Conservation (phyloP, 441 rosid species). For the Pelargonium cotyledonis region DNA sequence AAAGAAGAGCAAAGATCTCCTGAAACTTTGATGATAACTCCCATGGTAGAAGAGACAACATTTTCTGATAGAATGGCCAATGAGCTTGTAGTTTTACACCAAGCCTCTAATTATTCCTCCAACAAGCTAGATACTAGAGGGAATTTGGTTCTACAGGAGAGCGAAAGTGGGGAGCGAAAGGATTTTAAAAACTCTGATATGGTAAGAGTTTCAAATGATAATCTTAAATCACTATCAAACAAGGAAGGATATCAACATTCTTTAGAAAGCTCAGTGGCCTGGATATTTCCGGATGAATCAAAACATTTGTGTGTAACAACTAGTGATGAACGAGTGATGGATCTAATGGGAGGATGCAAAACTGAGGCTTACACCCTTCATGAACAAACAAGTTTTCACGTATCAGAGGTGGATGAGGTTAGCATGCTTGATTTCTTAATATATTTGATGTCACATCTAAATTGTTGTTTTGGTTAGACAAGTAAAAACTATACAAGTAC, state of each 20-base stretch:
- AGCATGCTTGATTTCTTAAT: constrained; percentile 12
- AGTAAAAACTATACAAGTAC: neutral
- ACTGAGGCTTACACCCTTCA: constrained; percentile 17
- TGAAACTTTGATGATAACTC: constrained; percentile 23
- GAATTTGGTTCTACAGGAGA: constrained; percentile 20
- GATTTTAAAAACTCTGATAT: constrained; percentile 16
- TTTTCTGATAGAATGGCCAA: constrained; percentile 31
- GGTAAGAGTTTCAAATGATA: constrained; percentile 17
- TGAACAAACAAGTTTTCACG: constrained; percentile 20
- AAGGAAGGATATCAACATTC: constrained; percentile 27
- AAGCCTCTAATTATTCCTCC: constrained; percentile 22
- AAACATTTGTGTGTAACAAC: constrained; percentile 41
- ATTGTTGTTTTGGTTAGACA: neutral
- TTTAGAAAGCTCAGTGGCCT: constrained; percentile 39
- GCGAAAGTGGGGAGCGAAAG: constrained; percentile 20
- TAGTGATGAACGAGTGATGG: constrained; percentile 32
- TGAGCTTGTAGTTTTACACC: constrained; percentile 20
- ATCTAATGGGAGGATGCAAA: constrained; percentile 27
- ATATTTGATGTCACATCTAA: neutral
- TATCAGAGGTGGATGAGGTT: constrained; percentile 41
- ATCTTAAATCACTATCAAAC: constrained; percentile 10
- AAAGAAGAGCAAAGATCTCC: constrained; percentile 24
- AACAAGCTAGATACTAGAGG: constrained; percentile 27
- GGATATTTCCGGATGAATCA: constrained; percentile 68
- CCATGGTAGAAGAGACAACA: constrained; percentile 28